phyloP scores from a whole-genome alignment of 169 alveolate genomes.

The Cryptosporidium tyzzeri region DNA sequence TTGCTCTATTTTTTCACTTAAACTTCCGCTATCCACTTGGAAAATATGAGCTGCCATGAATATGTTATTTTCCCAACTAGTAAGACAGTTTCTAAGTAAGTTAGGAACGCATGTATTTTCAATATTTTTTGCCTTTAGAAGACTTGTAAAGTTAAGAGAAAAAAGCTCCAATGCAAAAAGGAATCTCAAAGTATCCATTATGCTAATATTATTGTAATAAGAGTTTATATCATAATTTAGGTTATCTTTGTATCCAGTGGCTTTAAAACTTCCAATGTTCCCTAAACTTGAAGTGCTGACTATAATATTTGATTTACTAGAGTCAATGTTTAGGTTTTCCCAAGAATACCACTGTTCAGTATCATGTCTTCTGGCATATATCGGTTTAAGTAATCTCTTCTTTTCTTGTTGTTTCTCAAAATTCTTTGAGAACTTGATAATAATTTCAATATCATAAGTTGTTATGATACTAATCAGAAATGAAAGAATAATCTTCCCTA shows the following conservation, averaged over 20 bases:
- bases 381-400: slow-evolving; percentile 42
- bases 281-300: background rate
- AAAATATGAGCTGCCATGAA: slow-evolving; percentile 53
- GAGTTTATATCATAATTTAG: slow-evolving; percentile 29
- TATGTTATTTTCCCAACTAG: slow-evolving; percentile 69
- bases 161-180: slow-evolving; percentile 64
- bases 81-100: slow-evolving; percentile 38
- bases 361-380: slow-evolving; percentile 50
- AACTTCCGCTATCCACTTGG: slow-evolving; percentile 11
- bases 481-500: slow-evolving; percentile 58
- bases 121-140: slow-evolving; percentile 28
- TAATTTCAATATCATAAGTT: slow-evolving; percentile 54
- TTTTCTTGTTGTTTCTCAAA: slow-evolving; percentile 59
- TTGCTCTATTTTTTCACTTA: background rate
- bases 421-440: slow-evolving; percentile 47
- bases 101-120: slow-evolving; percentile 49
- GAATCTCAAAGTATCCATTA: slow-evolving; percentile 66
- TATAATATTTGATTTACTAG: slow-evolving; percentile 16
- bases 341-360: slow-evolving; percentile 75
- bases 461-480: slow-evolving; percentile 57
- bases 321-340: slow-evolving; percentile 59
- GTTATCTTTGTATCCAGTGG: slow-evolving; percentile 1
- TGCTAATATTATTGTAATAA: slow-evolving; percentile 38
- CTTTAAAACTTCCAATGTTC: background rate
- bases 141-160: slow-evolving; percentile 46